Conservation (phyloP, 2,329 filamentous ascomycete species). For the Aspergillus thermomutatus region DNA sequence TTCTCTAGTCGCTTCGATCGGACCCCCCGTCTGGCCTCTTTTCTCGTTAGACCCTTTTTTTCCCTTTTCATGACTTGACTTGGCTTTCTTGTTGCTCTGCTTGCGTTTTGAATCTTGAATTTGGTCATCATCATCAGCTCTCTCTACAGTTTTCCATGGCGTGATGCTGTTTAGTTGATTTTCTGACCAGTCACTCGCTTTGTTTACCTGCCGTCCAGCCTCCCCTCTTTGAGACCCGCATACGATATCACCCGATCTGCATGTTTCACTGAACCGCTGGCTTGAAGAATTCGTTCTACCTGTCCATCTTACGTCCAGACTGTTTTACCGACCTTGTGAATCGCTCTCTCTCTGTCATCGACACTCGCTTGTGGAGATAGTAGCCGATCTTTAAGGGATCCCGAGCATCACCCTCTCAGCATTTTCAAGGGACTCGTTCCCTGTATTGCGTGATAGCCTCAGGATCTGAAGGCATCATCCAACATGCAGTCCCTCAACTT, state of each 20-base stretch:
- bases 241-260: conserved; percentile 17
- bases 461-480: conserved; percentile 1
- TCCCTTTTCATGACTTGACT: conserved; percentile 5
- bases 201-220: conserved; percentile 14
- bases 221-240: conserved; percentile 9
- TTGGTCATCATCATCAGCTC: not conserved
- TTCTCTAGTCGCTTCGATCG: conserved; percentile 6
- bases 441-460: not conserved
- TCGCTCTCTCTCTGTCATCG: not conserved
- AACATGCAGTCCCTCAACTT: conserved; percentile 33
- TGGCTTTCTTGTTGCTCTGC: not conserved
- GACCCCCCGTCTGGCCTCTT: conserved; percentile 6
- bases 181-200: conserved; percentile 19
- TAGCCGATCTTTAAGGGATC: not conserved
- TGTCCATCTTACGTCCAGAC: conserved; percentile 2
- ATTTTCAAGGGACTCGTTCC: not conserved
- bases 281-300: conserved; percentile 4
- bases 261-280: conserved; percentile 16
- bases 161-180: not conserved
- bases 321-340: not conserved
- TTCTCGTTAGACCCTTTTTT: conserved; percentile 5
- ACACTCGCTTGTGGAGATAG: conserved; percentile 4
- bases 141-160: not conserved
- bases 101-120: not conserved
- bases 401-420: not conserved